phyloP scores from a whole-genome alignment of 2,329 filamentous ascomycete genomes.

The Phoma herbarum region DNA sequence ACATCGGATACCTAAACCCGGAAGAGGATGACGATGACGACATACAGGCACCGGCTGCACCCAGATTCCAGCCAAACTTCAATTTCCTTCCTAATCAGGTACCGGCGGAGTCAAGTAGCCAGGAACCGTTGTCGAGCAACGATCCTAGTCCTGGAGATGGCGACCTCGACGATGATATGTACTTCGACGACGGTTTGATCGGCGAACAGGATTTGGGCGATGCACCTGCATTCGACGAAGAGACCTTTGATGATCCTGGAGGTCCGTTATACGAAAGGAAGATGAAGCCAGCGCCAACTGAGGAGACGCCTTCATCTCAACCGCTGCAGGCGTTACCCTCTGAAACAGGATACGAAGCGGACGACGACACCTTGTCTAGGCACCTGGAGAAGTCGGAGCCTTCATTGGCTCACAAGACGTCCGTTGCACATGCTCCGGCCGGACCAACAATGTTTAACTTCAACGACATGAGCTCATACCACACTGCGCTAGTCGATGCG shows the following conservation, averaged over 20 bases:
- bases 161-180: slow-evolving; percentile 64
- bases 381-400: slow-evolving; percentile 50
- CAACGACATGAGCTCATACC: slow-evolving; percentile 74
- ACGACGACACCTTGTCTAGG: slow-evolving; percentile 42
- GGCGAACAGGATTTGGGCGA: slow-evolving; percentile 62
- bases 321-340: slow-evolving; percentile 26
- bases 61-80: neutral
- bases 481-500: slow-evolving; percentile 83
- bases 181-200: slow-evolving; percentile 72
- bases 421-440: slow-evolving; percentile 44
- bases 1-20: slow-evolving; percentile 9
- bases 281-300: slow-evolving; percentile 32
- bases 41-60: slow-evolving; percentile 22
- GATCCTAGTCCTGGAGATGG: slow-evolving; percentile 19
- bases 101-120: slow-evolving; percentile 2
- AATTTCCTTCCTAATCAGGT: neutral
- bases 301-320: slow-evolving; percentile 30
- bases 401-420: slow-evolving; percentile 62
- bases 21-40: slow-evolving; percentile 22
- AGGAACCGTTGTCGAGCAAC: slow-evolving; percentile 13
- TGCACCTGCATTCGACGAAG: slow-evolving; percentile 72
- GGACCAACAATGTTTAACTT: slow-evolving; percentile 44
- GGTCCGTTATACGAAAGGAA: slow-evolving; percentile 60
- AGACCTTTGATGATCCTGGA: slow-evolving; percentile 71
- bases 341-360: slow-evolving; percentile 45